Evolutionary conservation across 1,284 basidiomycete species (phyloP), one percentile per base, ranked within the genome.

Genomic region (Cutaneotrichosporon sp.): DNA sequence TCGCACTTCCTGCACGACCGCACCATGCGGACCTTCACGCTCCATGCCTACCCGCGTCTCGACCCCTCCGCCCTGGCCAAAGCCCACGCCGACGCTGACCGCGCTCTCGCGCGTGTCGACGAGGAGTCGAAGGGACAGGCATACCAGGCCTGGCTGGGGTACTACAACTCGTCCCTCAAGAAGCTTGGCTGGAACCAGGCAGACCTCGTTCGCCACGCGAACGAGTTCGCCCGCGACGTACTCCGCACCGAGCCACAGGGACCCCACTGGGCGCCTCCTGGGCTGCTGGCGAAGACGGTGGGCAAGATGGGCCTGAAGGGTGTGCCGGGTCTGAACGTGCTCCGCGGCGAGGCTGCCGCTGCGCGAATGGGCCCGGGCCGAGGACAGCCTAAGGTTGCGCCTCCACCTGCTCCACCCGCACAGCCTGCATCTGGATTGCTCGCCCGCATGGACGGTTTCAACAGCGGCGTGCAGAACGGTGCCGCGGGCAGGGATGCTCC

Each of bases 261-360:
- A 9, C 57, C 71, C 33, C 52, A 49, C 9, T 63, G 62, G 53
- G 60, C 52, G 39, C 62, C 65, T 1, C 81, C 84, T 5, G 72
- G 72, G 9, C 58, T 85, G 35, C 68, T 78, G 33, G 73, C 78
- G n/a, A 79, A 73, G 68, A 79, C 80, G 2, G 79, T 82, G 24
- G 81, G 80, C 41, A 84, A 80, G 76, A 84, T 86, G 78, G 79
- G 79, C 4, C 66, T 86, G 63, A 79, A 76, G 61, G 81, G 81
- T 0, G 75, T 79, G 11, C 67, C 45, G 7, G 68, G 72, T 8
- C 49, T 74, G n/a, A 65, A 66, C 34, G 50, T 72, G 12, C 61
- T 67, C 24, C 60, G 57, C 37, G 64, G 44, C 19, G 44, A 24
- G 22, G 31, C 17, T 17, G 29, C 29, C 2, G 24, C 25, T 25